Conservation (phyloP, 192 early-diverging fungal genomes). For the Linderina pennispora region DNA sequence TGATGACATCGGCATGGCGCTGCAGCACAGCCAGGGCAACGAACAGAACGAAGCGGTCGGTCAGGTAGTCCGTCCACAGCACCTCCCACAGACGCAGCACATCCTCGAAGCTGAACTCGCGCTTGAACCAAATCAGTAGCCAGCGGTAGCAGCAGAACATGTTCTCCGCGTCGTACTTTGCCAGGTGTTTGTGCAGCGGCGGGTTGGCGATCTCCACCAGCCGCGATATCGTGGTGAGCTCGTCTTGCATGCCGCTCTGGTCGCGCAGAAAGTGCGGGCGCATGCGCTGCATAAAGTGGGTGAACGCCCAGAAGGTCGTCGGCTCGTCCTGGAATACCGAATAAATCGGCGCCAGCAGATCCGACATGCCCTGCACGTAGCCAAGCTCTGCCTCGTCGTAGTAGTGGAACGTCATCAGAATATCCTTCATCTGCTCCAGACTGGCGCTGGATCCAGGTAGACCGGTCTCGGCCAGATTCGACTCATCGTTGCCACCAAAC, state of each 20-base stretch:
- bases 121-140: constrained; percentile 95
- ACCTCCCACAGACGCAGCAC: constrained; percentile 87
- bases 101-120: constrained; percentile 89
- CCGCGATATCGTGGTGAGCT: constrained; percentile 73
- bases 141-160: constrained; percentile 98
- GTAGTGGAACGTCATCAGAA: constrained; percentile 89
- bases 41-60: constrained; percentile 84
- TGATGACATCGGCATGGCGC: constrained; percentile 72
- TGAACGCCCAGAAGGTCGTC: constrained; percentile 91
- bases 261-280: constrained; percentile 87
- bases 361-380: constrained; percentile 98
- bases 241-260: constrained; percentile 90
- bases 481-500: constrained; percentile 44
- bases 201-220: constrained; percentile 88
- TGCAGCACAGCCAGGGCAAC: constrained; percentile 94
- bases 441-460: constrained; percentile 63
- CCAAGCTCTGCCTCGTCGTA: constrained; percentile 62
- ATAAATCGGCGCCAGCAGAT: constrained; percentile 85
- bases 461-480: constrained; percentile 26
- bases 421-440: constrained; percentile 82
- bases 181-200: constrained; percentile 73
- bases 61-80: constrained; percentile 66
- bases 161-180: constrained; percentile 72
- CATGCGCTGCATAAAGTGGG: constrained; percentile 84
- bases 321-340: constrained; percentile 84